Percentiles rank a stretch among this genome's conserved stretches.
Evolutionary conservation across 805 yeast genomes (phyloP).

Genomic region (Maudiozyma bulderi): DNA sequence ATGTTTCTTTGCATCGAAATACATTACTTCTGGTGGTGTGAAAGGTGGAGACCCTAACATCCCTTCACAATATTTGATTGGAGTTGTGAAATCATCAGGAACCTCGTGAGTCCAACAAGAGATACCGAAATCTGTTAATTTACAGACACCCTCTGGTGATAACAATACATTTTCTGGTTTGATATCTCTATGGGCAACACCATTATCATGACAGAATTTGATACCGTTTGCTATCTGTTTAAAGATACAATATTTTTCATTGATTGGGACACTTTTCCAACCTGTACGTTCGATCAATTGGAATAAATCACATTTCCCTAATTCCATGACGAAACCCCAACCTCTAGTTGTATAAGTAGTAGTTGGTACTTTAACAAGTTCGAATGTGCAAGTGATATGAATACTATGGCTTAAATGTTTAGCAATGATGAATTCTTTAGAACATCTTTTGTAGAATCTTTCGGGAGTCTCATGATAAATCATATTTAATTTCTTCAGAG

Average conservation of each 20-base stretch:
- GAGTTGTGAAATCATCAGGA: constrained; percentile 42
- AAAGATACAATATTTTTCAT: constrained; percentile 55
- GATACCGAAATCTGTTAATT: constrained; percentile 71
- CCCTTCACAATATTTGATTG: constrained; percentile 30
- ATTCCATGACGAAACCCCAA: constrained; percentile 70
- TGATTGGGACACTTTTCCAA: constrained; percentile 45
- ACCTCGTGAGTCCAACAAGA: constrained; percentile 53
- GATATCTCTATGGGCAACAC: constrained; percentile 63
- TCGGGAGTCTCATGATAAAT: constrained; percentile 55
- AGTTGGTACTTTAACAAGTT: constrained; percentile 48
- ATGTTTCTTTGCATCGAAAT: constrained; percentile 27
- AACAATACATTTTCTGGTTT: constrained; percentile 66
- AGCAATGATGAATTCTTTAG: constrained; percentile 56
- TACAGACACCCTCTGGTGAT: constrained; percentile 51
- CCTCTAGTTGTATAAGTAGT: constrained; percentile 49
- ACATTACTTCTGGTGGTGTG: constrained; percentile 69
- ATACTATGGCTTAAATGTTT: constrained; percentile 43
- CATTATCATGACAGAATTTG: constrained; percentile 53
- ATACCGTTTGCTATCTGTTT: constrained; percentile 60
- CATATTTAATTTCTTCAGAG: constrained; percentile 56
- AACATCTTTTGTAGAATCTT: constrained; percentile 55
- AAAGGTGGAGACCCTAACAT: constrained; percentile 77
- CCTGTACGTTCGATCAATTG: constrained; percentile 45
- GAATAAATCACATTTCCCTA: constrained; percentile 58
- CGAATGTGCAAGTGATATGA: constrained; percentile 50